Percentiles rank a stretch among this genome's conserved stretches.
Conservation (phyloP, 2,329 filamentous ascomycete species). For the Calonectria honghensis region DNA sequence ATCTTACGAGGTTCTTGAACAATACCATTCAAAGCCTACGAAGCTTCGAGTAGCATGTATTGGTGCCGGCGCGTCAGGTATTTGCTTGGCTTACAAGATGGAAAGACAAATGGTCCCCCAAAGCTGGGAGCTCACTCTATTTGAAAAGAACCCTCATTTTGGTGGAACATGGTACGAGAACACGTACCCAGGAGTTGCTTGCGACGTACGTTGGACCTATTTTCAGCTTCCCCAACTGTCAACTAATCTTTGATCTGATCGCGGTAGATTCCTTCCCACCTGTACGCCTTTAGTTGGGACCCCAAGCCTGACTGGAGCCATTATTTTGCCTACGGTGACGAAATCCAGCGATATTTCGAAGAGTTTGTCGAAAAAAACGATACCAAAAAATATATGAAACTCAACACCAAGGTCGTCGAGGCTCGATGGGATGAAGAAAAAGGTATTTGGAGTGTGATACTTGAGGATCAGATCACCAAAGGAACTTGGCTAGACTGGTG, state of each 20-base stretch:
- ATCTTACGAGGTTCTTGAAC: constrained; percentile 55
- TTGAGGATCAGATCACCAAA: constrained; percentile 52
- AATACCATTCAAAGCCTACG: constrained; percentile 61
- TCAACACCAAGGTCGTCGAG: constrained; percentile 65
- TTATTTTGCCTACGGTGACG: constrained; percentile 66
- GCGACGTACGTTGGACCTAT: constrained; percentile 67
- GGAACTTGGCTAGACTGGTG: constrained; percentile 61
- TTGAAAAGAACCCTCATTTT: constrained; percentile 61
- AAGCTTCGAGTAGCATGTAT: constrained; percentile 58
- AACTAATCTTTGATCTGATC: constrained; percentile 60
- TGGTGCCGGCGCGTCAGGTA: constrained; percentile 56
- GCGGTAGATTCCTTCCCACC: constrained; percentile 72
- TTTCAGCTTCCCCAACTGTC: neutral
- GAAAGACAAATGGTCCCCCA: constrained; percentile 54
- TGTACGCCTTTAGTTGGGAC: constrained; percentile 74
- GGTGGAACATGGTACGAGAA: constrained; percentile 73
- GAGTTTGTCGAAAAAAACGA: constrained; percentile 63
- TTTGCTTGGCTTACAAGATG: constrained; percentile 58
- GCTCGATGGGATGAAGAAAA: constrained; percentile 65
- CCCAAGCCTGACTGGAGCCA: constrained; percentile 69
- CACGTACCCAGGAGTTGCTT: constrained; percentile 69
- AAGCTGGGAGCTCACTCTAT: constrained; percentile 57
- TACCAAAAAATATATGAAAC: constrained; percentile 64
- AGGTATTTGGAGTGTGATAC: constrained; percentile 60
- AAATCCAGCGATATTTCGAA: constrained; percentile 66